Evolutionary conservation across 495 filamentous ascomycete species (phyloP), one percentile per base, ranked within the genome.

Genomic region (Penicillium goetzii): DNA sequence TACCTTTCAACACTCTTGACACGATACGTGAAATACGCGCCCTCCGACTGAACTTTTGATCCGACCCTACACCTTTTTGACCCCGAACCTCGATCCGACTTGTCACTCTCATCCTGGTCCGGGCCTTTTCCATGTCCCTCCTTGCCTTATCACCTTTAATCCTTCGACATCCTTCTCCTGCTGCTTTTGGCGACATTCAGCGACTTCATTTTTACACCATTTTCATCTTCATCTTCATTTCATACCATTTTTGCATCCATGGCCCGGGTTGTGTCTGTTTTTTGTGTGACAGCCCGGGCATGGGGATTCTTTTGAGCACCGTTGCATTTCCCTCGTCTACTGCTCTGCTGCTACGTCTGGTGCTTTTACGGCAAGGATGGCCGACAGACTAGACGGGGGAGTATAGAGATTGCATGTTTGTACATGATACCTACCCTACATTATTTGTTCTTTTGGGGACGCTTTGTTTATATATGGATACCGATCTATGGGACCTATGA

Each of bases 381-480:
- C 25, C 17, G 14, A 28, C 7, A 8, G 7, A 11, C 60, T 23
- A 49, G 47, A 25, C 36, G 38, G 62, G 63, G 62, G 67, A 58
- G 67, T 70, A 72, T 68, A 72, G 68, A 72, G 34, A 33, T 45
- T 62, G 63, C 67, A 70, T 67, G 61, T 72, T 72, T 47, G 70
- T 72, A 72, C 60, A 72, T 70, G 70, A 70, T 72, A 70, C 65
- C 68, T 64, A 36, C 30, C 52, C 47, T 51, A 51, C 47, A 51
- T 51, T 51, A 51, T 12, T 4, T 51, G 15, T 25, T n/a, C 23
- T 26, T 26, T n/a, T 51, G 47, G 47, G 47, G 47, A 30, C 25
- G 3, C 12, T 51, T 30, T 51, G 26, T 51, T 28, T 51, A n/a
- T 26, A 51, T 51, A 30, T 51, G 47, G 23, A 49, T 49, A 28